A percentile compares a stretch with the other conserved stretches of the same genome.
These are phyloP conservation scores for Pachysandra terminalis DNA, from an alignment of 164 flowering plant species.

Conservation along the genomic window DNA sequence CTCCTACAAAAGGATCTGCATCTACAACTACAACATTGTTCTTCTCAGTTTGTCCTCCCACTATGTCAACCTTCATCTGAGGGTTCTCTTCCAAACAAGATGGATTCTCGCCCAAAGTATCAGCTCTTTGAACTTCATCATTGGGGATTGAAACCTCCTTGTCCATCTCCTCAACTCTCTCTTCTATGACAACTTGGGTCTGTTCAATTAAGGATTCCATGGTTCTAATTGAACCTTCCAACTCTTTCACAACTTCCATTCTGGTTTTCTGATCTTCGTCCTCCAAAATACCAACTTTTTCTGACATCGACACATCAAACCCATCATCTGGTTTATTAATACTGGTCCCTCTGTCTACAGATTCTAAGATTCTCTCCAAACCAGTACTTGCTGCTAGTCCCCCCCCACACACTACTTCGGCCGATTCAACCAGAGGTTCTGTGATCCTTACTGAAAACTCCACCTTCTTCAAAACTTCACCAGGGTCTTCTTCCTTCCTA, in stretches of 20 bases:
- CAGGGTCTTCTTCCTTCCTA: no score
- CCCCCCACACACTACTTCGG: background rate
- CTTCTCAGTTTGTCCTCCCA: background rate
- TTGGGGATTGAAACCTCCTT: background rate
- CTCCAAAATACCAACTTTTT: background rate
- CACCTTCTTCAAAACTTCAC: no score
- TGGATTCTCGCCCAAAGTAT: background rate
- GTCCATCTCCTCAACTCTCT: background rate
- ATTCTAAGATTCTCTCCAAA: no score
- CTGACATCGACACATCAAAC: background rate
- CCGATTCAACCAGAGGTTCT: background rate
- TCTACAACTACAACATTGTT: background rate
- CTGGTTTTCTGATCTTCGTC: no score
- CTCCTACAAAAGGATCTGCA: slow-evolving; percentile 1
- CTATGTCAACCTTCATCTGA: background rate
- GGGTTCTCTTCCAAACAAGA: slow-evolving; percentile 7
- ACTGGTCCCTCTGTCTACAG: no score
- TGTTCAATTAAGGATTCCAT: slow-evolving; percentile 4
- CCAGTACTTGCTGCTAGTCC: no score
- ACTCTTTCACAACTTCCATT: background rate
- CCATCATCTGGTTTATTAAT: no score
- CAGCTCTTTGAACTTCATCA: background rate
- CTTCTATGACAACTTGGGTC: no score
- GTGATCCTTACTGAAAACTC: background rate
- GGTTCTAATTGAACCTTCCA: background rate